phyloP scores from a whole-genome alignment of 2,329 filamentous ascomycete genomes.

The Fusarium nurragi region DNA sequence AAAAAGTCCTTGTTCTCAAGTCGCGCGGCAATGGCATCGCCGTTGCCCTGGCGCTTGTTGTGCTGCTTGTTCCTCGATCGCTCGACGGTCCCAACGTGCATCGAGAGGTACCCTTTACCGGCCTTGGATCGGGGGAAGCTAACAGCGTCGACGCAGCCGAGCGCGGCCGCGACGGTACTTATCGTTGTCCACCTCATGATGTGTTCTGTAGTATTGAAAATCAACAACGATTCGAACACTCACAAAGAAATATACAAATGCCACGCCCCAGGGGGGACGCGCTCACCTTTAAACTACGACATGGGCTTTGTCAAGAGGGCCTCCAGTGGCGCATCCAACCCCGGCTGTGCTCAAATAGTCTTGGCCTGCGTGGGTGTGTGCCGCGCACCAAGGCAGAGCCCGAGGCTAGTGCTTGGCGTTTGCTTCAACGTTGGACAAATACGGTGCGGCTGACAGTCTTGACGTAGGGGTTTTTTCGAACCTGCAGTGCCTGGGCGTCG shows the following conservation, averaged over 20 bases:
- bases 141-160: slow-evolving; percentile 30
- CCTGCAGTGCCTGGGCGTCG: slow-evolving; percentile 8
- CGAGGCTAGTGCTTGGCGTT: not conserved
- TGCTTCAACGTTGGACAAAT: slow-evolving; percentile 4
- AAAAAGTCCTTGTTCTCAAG: slow-evolving; percentile 52
- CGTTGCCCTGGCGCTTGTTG: slow-evolving; percentile 31
- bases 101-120: slow-evolving; percentile 51
- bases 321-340: slow-evolving; percentile 23
- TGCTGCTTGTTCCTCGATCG: slow-evolving; percentile 39
- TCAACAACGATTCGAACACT: not conserved
- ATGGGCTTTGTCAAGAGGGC: not conserved
- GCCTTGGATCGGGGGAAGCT: slow-evolving; percentile 44
- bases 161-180: slow-evolving; percentile 21
- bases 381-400: not conserved
- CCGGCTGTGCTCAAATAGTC: slow-evolving; percentile 10
- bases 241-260: no score
- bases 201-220: slow-evolving; percentile 8
- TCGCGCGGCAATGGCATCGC: slow-evolving; percentile 43
- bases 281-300: slow-evolving; percentile 16
- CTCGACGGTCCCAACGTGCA: slow-evolving; percentile 49
- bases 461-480: slow-evolving; percentile 16
- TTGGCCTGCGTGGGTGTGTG: slow-evolving; percentile 6
- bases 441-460: slow-evolving; percentile 25
- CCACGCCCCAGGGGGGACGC: not conserved
- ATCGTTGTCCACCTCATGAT: slow-evolving; percentile 43